Conservation (phyloP, 805 yeast species). For the Komagataella populi region DNA sequence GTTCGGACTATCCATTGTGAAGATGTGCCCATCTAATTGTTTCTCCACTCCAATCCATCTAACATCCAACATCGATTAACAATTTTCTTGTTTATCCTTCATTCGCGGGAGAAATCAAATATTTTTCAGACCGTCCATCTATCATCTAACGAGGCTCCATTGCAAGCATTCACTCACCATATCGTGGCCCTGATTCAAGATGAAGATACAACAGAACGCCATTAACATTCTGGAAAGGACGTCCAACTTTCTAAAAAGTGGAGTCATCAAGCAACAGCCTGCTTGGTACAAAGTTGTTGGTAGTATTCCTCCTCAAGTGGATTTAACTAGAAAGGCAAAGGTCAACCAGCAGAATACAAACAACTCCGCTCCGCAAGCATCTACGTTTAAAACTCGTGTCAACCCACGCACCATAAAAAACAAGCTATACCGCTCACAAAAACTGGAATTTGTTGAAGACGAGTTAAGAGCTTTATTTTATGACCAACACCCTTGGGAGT, state of each 20-base stretch:
- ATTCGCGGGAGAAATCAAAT: neutral
- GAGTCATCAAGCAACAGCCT: slow-evolving; percentile 61
- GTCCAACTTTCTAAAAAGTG: slow-evolving; percentile 58
- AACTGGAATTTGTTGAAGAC: slow-evolving; percentile 58
- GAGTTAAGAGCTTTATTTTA: slow-evolving; percentile 70
- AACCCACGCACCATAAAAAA: slow-evolving; percentile 21
- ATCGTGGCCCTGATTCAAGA: slow-evolving; percentile 9
- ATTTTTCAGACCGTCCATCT: neutral
- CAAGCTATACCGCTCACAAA: slow-evolving; percentile 36
- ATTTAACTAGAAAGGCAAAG: slow-evolving; percentile 27
- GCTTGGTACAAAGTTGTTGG: slow-evolving; percentile 85
- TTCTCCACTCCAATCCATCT: neutral
- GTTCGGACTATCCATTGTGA: no score
- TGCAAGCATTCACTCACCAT: neutral
- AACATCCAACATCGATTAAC: neutral
- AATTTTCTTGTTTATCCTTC: neutral
- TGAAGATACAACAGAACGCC: slow-evolving; percentile 72
- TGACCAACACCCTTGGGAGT: slow-evolving; percentile 96
- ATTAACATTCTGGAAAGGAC: slow-evolving; percentile 69
- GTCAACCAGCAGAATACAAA: slow-evolving; percentile 10
- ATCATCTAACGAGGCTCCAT: neutral
- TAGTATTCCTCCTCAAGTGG: slow-evolving; percentile 64
- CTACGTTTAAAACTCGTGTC: slow-evolving; percentile 32
- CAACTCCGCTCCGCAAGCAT: slow-evolving; percentile 9
- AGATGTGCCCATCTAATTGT: no score